Conservation (phyloP, 345 rosid genomes). For the Gynandropsis gynandra region DNA sequence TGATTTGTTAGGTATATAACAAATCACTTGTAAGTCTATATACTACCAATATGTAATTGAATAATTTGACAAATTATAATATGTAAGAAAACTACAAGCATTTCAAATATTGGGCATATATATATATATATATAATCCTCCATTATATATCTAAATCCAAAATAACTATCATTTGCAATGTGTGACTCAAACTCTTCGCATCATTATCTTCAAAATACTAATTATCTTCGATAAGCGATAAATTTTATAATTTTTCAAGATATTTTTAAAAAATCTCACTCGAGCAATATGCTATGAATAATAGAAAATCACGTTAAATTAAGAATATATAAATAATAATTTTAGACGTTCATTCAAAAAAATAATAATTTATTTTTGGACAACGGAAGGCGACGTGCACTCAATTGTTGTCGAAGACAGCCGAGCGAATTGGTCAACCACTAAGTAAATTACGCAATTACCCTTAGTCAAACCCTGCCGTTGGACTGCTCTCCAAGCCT, state of each 20-base stretch:
- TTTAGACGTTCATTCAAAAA: background rate
- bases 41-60: no score
- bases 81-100: no score
- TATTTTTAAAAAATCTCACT: background rate
- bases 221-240: no score
- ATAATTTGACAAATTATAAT: no score
- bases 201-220: background rate
- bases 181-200: no score
- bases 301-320: background rate
- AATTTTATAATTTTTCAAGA: background rate
- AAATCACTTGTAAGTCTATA: no score
- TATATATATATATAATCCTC: background rate
- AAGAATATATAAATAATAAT: no score
- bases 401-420: background rate
- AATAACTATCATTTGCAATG: no score
- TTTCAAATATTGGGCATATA: no score
- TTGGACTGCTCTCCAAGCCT: conserved; percentile 14
- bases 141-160: no score
- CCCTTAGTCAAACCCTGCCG: conserved; percentile 17
- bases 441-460: conserved; percentile 13
- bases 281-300: background rate
- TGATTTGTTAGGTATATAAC: no score
- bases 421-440: conserved; percentile 22
- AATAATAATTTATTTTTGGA: conserved; percentile 1
- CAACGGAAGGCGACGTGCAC: conserved; percentile 6